Evolutionary conservation across 257 asterid species (phyloP).

Genomic region (Nicotiana knightiana): DNA sequence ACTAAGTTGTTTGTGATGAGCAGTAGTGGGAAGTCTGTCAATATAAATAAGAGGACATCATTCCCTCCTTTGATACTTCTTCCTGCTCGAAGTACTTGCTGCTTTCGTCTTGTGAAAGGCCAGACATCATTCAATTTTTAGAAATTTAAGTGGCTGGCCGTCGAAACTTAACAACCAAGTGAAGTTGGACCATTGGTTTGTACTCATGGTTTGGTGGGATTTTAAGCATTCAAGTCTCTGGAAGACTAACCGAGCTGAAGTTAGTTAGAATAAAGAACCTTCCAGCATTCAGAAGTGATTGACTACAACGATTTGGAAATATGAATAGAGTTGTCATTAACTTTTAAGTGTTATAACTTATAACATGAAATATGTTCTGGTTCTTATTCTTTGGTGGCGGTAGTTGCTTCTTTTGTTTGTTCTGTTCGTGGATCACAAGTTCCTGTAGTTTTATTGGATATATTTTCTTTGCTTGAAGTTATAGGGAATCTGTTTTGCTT

Average conservation of each 20-base stretch:
- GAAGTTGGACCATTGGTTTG: background rate
- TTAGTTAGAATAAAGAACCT: background rate
- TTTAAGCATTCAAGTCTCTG: background rate
- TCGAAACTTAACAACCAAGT: background rate
- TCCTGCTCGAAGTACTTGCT: background rate
- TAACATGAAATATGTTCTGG: constrained; percentile 6
- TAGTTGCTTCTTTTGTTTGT: constrained; percentile 7
- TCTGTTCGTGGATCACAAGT: background rate
- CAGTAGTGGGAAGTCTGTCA: background rate
- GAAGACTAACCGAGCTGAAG: background rate
- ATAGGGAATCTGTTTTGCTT: background rate
- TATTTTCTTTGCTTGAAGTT: background rate
- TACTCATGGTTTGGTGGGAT: background rate
- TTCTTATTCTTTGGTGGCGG: background rate
- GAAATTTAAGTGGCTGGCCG: background rate
- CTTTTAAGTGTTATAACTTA: background rate
- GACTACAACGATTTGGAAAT: background rate
- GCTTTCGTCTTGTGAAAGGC: background rate
- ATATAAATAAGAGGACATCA: background rate
- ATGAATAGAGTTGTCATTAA: background rate
- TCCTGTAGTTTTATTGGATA: background rate
- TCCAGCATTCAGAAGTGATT: background rate
- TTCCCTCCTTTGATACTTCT: background rate
- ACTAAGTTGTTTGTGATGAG: constrained; percentile 4
- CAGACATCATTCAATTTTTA: background rate